A percentile compares a stretch with the other conserved stretches of the same genome.
phyloP scores from a whole-genome alignment of 169 alveolate species.

The Plasmodium gonderi region DNA sequence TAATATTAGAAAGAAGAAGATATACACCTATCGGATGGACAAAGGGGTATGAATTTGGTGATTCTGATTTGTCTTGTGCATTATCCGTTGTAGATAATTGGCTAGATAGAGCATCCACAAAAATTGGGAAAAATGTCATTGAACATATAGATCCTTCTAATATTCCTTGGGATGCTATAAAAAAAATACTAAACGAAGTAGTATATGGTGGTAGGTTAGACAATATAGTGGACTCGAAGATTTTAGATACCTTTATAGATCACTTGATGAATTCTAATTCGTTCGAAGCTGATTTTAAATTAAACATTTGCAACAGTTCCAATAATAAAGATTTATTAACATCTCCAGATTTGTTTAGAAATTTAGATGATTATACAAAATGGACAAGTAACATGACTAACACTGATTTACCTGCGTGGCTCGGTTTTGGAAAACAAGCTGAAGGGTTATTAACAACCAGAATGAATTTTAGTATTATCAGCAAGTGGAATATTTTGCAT shows the following conservation, averaged over 20 bases:
- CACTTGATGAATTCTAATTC: slow-evolving; percentile 90
- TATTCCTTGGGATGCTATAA: slow-evolving; percentile 98
- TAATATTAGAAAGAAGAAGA: slow-evolving; percentile 96
- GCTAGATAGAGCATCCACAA: slow-evolving; percentile 86
- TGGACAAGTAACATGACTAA: slow-evolving; percentile 74
- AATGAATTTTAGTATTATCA: slow-evolving; percentile 55
- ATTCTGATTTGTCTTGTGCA: slow-evolving; percentile 96
- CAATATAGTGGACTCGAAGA: slow-evolving; percentile 95
- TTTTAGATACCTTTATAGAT: slow-evolving; percentile 91
- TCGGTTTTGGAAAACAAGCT: slow-evolving; percentile 74
- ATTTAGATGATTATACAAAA: slow-evolving; percentile 53
- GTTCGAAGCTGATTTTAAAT: slow-evolving; percentile 84
- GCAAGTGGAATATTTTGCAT: slow-evolving; percentile 63
- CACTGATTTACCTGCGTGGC: slow-evolving; percentile 75
- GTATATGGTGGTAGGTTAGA: slow-evolving; percentile 98
- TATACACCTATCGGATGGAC: slow-evolving; percentile 99
- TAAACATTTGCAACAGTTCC: slow-evolving; percentile 75
- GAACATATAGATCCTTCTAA: slow-evolving; percentile 92
- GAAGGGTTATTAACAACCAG: slow-evolving; percentile 73
- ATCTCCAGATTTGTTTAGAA: slow-evolving; percentile 74
- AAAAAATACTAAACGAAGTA: slow-evolving; percentile 92
- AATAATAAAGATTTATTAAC: slow-evolving; percentile 66
- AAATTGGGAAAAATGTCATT: slow-evolving; percentile 66
- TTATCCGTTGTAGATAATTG: slow-evolving; percentile 95
- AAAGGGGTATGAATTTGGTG: slow-evolving; percentile 96